Evolutionary conservation across 2,329 filamentous ascomycete species (phyloP).

Genomic region (Paecilomyces niveus): DNA sequence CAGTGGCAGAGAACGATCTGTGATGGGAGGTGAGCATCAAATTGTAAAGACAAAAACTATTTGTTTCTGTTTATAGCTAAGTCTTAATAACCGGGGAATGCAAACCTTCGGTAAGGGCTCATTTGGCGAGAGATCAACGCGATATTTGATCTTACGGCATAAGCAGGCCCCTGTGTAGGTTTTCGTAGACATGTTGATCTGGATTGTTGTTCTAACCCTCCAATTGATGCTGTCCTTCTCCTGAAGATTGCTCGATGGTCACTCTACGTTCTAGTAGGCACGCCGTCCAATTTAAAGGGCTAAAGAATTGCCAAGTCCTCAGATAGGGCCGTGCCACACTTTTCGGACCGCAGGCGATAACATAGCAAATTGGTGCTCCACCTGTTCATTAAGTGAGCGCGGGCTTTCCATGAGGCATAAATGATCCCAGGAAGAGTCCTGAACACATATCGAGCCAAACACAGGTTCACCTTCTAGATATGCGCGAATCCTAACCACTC

Average conservation of each 20-base stretch:
- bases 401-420: too few relatives aligned
- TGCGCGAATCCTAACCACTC: too few relatives aligned
- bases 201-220: background rate
- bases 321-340: too few relatives aligned
- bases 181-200: slow-evolving; percentile 7
- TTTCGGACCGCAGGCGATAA: too few relatives aligned
- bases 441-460: too few relatives aligned
- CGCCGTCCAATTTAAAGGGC: background rate
- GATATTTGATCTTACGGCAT: slow-evolving; percentile 8
- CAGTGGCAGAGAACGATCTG: slow-evolving; percentile 18
- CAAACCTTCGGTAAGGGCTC: slow-evolving; percentile 12
- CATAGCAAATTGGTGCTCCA: too few relatives aligned
- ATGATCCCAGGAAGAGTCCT: too few relatives aligned
- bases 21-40: background rate
- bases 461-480: too few relatives aligned
- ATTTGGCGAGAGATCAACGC: slow-evolving; percentile 9
- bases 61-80: background rate
- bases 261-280: background rate
- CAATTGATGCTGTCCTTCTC: background rate
- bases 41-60: background rate
- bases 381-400: too few relatives aligned
- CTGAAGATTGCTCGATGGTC: background rate
- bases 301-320: too few relatives aligned
- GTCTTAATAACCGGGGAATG: background rate
- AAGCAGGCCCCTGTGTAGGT: slow-evolving; percentile 9